phyloP scores from a whole-genome alignment of 139 green algal genomes.

The Nannochloris sp. region DNA sequence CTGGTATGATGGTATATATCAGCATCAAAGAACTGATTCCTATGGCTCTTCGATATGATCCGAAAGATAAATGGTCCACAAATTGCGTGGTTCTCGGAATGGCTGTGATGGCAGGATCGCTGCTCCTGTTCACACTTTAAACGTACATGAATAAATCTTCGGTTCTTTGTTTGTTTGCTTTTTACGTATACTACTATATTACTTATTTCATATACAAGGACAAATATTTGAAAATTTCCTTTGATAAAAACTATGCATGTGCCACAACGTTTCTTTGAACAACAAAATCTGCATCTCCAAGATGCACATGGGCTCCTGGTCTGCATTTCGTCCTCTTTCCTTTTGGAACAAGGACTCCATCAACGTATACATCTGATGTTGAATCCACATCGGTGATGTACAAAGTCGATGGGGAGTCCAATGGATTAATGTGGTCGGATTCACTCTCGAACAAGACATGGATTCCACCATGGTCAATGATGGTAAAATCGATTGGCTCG shows the following conservation, averaged over 20 bases:
- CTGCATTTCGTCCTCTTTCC: constrained; percentile 10
- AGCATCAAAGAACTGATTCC: constrained; percentile 65
- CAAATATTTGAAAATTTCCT: neutral
- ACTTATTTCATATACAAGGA: no score
- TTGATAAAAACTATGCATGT: constrained; percentile 5
- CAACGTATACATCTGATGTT: neutral
- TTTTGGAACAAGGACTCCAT: constrained; percentile 14
- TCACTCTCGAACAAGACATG: constrained; percentile 30
- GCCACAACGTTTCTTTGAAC: constrained; percentile 4
- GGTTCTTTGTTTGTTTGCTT: no score
- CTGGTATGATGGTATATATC: constrained; percentile 76
- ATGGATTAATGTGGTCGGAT: constrained; percentile 3
- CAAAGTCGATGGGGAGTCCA: constrained; percentile 19
- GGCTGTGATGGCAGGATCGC: constrained; percentile 52
- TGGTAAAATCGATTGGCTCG: constrained; percentile 15
- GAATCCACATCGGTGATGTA: constrained; percentile 20
- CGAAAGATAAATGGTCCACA: constrained; percentile 39
- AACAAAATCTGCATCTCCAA: constrained; percentile 5
- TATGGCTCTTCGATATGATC: constrained; percentile 69
- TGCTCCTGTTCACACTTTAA: constrained; percentile 55
- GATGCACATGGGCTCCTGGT: constrained; percentile 14
- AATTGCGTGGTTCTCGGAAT: constrained; percentile 51
- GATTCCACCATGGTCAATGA: constrained; percentile 22
- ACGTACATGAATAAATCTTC: no score
- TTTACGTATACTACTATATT: no score